Evolutionary conservation across 805 yeast species (phyloP), one percentile per base, ranked within the genome.

Genomic region (Cyberlindnera euphorbiae): DNA sequence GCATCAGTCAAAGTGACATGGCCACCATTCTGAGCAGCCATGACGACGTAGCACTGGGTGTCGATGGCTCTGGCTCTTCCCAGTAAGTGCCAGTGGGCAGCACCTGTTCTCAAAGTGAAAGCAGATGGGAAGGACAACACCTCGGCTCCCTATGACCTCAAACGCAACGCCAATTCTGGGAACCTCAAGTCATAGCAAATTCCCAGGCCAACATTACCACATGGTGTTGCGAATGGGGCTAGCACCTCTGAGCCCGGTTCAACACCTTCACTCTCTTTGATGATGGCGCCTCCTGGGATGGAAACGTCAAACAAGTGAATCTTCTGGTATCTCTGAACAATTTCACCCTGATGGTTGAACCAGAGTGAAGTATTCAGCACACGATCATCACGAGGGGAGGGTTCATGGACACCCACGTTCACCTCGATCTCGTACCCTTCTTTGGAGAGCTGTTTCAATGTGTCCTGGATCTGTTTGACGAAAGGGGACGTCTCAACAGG

Each of bases 371-470:
- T 77, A 60, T 93, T 90, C 43, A 73, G 71, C 3, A 82, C 85
- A 36, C 85, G 63, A 13, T 56, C 52, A 12, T 42, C 42, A 11
- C 55, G 51, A 19, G 54, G 49, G 1, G 79, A 68, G 3, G 96
- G 95, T 50, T 86, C 88, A 58, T 93, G 97, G 15, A 93, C 73
- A 0, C 97, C 97, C 18, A 90, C 84, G 3, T 89, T 80, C 2
- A 90, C 85, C 38, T 73, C 75, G 6, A 84, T 57, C 8, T 39
- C 30, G 12, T 32, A 25, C 9, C 74, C 72, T 3, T 50, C 37
- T 17, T 46, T 37, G 9, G 64, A 58, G 35, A 77, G 50, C 14
- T 57, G 56, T 32, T 47, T 53, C 36, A 86, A 54, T 71, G 72
- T 13, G 50, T 44, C 37, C 67, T 76, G 32, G 80, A 32, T 52